A percentile compares a stretch with the other conserved stretches of the same genome.
Evolutionary conservation across 2,329 filamentous ascomycete species (phyloP).

Genomic region (Beauveria scarabaeidicola): DNA sequence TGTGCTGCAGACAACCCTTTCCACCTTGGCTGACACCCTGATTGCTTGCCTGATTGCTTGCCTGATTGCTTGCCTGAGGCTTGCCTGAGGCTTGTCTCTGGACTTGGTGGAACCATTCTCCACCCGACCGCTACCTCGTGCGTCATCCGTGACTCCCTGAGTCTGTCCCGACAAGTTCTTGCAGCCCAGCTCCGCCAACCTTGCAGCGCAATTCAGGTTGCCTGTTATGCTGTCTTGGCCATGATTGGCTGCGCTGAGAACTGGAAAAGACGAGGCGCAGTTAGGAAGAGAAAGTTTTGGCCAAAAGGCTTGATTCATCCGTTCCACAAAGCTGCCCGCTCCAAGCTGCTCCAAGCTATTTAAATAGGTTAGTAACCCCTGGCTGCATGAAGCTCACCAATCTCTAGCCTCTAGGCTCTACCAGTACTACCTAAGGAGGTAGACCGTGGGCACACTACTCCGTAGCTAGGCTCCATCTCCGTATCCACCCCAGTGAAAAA

Average conservation of each 20-base stretch:
- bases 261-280: not conserved
- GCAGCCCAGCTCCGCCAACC: not conserved
- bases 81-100: no score
- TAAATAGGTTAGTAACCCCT: not conserved
- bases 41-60: not conserved
- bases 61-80: not conserved
- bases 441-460: no score
- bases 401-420: no score
- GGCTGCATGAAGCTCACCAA: not conserved
- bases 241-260: not conserved
- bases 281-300: not conserved
- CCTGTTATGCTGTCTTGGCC: not conserved
- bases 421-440: no score
- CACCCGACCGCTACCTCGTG: conserved; percentile 3
- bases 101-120: not conserved
- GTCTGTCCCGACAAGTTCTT: not conserved
- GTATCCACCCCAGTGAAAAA: not conserved
- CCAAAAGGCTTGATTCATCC: not conserved
- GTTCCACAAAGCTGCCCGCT: not conserved
- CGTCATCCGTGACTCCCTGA: not conserved
- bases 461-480: no score
- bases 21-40: not conserved
- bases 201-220: not conserved
- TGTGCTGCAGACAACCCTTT: not conserved
- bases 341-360: not conserved